Evolutionary conservation across 2,329 filamentous ascomycete genomes (phyloP), one percentile per base, ranked within the genome.

Genomic region (Sarocladiaceae sp.): DNA sequence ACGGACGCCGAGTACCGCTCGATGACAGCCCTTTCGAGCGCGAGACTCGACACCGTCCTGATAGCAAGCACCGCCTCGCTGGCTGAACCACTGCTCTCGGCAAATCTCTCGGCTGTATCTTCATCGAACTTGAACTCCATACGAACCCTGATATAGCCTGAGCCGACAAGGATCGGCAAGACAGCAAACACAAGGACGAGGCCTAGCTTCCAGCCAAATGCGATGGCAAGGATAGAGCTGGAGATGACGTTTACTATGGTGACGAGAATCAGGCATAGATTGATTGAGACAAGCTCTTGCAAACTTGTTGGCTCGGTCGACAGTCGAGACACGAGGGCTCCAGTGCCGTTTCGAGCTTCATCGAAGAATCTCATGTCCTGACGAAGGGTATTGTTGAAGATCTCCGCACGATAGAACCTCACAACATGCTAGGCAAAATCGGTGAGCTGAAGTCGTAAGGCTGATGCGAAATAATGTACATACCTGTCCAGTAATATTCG

Each of bases 321-420:
- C 0, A 73, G 55, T 11, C 68, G 60, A 0, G 68, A 66, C 0
- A 70, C 70, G 2, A 74, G 62, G 0, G 71, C 64, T 0, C 71
- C 71, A 2, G 70, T 70, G 39, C 63, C 63, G 33, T 72, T 68
- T 4, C 64, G 60, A 0, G 66, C 61, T 8, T 64, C 54, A 56
- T 75, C 71, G 54, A 74, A 74, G 58, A 74, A 75, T 11, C 67
- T 56, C 62, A 83, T 77, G 54, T 82, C 76, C 58, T 83, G 79
- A 18, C 73, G 70, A 5, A 52, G n/a, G 1, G 79, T 75, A 47
- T 75, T 77, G 44, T 72, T 67, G 52, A 84, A 73, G n/a, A 72
- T 59, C 44, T 73, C 68, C 8, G 58, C 54, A 2, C 71, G 68
- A 33, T 71, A 72, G 7, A 58, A 56, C 12, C 58, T 63, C 58